These are phyloP conservation scores for Ophiostoma populinum DNA, from an alignment of 2,329 filamentous ascomycete species.

Conservation along the genomic window DNA sequence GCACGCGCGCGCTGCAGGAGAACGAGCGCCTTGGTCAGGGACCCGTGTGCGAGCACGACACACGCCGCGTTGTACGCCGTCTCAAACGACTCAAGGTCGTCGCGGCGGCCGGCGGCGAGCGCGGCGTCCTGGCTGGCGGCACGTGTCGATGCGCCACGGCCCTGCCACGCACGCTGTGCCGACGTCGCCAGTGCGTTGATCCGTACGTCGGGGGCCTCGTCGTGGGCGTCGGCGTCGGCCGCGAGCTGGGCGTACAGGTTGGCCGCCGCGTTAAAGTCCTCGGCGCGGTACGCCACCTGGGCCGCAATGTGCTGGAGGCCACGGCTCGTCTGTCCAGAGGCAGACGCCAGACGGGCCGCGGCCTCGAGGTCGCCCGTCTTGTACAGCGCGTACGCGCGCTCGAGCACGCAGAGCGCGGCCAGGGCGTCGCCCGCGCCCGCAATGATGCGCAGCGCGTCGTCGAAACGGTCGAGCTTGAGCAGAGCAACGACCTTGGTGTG, in stretches of 20 bases:
- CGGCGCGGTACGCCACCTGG: slow-evolving; percentile 56
- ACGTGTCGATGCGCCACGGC: slow-evolving; percentile 31
- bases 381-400: slow-evolving; percentile 71
- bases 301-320: slow-evolving; percentile 37
- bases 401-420: slow-evolving; percentile 43
- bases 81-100: slow-evolving; percentile 61
- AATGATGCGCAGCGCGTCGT: slow-evolving; percentile 55
- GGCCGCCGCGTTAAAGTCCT: slow-evolving; percentile 52
- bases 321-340: slow-evolving; percentile 12
- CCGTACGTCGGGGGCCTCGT: slow-evolving; percentile 55
- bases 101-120: slow-evolving; percentile 32
- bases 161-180: slow-evolving; percentile 57
- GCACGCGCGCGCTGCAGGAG: slow-evolving; percentile 53
- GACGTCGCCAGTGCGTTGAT: slow-evolving; percentile 61
- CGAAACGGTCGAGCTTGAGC: slow-evolving; percentile 66
- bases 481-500: slow-evolving; percentile 58
- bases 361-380: slow-evolving; percentile 54
- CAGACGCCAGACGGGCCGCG: slow-evolving; percentile 29
- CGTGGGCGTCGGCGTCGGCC: slow-evolving; percentile 21
- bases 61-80: slow-evolving; percentile 69
- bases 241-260: slow-evolving; percentile 45
- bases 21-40: slow-evolving; percentile 44
- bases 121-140: slow-evolving; percentile 34
- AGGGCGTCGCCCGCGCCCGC: slow-evolving; percentile 44
- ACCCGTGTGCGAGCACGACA: slow-evolving; percentile 50